phyloP scores from a whole-genome alignment of 768 basidiomycete species.

The Podaxis mareebaensis region DNA sequence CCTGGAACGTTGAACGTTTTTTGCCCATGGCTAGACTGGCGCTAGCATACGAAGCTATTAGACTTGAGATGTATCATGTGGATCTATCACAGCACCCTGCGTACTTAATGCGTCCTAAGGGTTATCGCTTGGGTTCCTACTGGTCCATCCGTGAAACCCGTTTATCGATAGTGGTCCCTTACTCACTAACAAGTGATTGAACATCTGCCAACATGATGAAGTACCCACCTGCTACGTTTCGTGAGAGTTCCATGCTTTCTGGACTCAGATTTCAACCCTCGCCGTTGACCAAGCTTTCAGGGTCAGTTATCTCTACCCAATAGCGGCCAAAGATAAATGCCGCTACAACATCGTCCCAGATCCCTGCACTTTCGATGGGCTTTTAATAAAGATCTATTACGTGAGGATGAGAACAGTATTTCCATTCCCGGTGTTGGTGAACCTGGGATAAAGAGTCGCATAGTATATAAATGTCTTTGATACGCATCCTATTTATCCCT shows the following conservation, averaged over 20 bases:
- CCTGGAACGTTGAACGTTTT: too few relatives aligned
- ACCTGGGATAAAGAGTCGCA: too few relatives aligned
- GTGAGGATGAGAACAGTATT: not conserved
- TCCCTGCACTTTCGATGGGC: not conserved
- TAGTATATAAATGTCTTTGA: too few relatives aligned
- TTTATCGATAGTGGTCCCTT: not conserved
- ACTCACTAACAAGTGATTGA: not conserved
- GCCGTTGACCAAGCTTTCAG: not conserved
- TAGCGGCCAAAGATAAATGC: not conserved
- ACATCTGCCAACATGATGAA: not conserved
- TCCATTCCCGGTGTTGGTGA: not conserved
- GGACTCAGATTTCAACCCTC: not conserved
- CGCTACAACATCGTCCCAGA: not conserved
- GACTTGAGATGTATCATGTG: not conserved
- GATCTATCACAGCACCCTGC: not conserved
- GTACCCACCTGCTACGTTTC: not conserved
- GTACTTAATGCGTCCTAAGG: not conserved
- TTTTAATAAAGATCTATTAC: too few relatives aligned
- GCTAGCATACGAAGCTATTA: not conserved
- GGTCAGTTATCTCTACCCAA: slow-evolving; percentile 6
- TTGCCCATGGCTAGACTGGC: too few relatives aligned
- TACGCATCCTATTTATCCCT: too few relatives aligned
- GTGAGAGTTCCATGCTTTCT: not conserved
- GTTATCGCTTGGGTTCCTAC: too few relatives aligned
- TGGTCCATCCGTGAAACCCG: not conserved